Conservation (phyloP, 345 rosid genomes). For the Murraya paniculata region DNA sequence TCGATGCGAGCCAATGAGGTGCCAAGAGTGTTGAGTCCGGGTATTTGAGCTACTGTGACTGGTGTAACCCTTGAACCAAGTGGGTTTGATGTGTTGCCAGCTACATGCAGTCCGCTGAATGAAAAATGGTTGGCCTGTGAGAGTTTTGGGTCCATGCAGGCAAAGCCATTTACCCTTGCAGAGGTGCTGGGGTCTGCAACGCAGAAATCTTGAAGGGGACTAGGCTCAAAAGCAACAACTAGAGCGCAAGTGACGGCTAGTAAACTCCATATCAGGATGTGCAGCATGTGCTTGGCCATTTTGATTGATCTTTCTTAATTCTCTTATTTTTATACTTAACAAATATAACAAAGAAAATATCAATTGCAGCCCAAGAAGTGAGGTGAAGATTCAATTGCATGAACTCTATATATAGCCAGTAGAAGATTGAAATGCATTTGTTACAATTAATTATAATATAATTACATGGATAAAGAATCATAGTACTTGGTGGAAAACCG, state of each 20-base stretch:
- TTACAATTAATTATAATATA: background rate
- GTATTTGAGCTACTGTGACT: conserved; percentile 9
- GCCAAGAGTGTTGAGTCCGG: conserved; percentile 27
- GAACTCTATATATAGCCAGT: background rate
- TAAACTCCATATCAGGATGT: background rate
- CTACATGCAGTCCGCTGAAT: background rate
- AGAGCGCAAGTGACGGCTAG: background rate
- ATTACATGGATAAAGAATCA: background rate
- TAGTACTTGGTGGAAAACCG: background rate
- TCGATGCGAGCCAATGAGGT: conserved; percentile 22
- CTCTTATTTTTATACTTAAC: background rate
- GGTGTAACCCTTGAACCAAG: conserved; percentile 8
- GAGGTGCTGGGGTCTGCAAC: background rate
- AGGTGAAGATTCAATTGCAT: no score
- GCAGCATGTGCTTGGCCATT: background rate
- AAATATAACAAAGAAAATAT: background rate
- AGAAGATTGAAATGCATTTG: no score
- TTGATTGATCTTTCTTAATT: background rate
- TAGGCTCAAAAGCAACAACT: background rate
- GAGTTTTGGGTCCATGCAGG: background rate
- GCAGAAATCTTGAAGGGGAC: background rate
- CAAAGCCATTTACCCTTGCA: background rate
- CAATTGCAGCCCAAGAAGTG: no score
- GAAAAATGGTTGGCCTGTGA: background rate
- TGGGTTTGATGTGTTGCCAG: conserved; percentile 8